A percentile compares a stretch with the other conserved stretches of the same genome.
Evolutionary conservation across 2,329 filamentous ascomycete genomes (phyloP).

Genomic region (Penicillium rolfsii): DNA sequence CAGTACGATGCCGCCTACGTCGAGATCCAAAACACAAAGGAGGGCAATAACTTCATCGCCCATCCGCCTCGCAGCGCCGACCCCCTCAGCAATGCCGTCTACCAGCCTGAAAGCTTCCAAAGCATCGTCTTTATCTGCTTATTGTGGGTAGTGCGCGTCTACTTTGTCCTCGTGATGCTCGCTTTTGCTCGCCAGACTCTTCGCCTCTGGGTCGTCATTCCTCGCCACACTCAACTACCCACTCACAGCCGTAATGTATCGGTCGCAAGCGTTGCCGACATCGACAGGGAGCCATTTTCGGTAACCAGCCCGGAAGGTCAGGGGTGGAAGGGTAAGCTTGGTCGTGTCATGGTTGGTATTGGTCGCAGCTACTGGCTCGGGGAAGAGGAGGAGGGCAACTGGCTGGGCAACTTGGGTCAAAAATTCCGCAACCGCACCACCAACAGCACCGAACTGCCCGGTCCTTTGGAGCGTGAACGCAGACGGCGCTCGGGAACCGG

Average conservation of each 20-base stretch:
- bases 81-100: constrained; percentile 65
- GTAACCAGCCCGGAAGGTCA: constrained; percentile 71
- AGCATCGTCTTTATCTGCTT: constrained; percentile 76
- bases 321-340: constrained; percentile 77
- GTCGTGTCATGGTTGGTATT: constrained; percentile 75
- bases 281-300: constrained; percentile 70
- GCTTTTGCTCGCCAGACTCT: constrained; percentile 79
- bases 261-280: constrained; percentile 51
- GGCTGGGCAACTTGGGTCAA: constrained; percentile 66
- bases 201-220: constrained; percentile 58
- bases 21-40: constrained; percentile 51
- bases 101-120: constrained; percentile 68
- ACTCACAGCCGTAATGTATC: constrained; percentile 50
- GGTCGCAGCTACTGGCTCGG: constrained; percentile 82
- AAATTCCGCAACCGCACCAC: constrained; percentile 59
- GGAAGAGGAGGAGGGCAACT: constrained; percentile 63
- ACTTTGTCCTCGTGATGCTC: constrained; percentile 83
- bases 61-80: constrained; percentile 49
- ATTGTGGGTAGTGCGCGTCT: constrained; percentile 76
- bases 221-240: constrained; percentile 44
- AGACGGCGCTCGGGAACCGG: constrained; percentile 65
- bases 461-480: constrained; percentile 59
- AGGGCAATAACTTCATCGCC: constrained; percentile 52
- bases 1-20: constrained; percentile 64
- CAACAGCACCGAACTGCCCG: constrained; percentile 47